Evolutionary conservation across 345 rosid species (phyloP), one percentile per base, ranked within the genome.

Genomic region (Anastatica hierochuntica): DNA sequence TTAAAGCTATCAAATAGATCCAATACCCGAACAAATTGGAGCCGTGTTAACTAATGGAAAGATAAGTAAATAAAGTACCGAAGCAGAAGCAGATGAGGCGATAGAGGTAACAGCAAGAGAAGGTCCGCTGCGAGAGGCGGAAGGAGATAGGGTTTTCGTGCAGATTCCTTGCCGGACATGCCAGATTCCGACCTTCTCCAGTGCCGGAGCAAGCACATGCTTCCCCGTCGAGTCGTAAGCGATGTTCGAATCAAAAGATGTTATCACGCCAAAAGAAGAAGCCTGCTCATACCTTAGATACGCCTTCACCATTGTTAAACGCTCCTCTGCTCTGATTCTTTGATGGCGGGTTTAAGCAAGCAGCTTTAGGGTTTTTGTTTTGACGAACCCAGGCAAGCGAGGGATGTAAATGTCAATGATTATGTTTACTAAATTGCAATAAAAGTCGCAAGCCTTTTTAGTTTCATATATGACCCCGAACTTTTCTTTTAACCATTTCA

Each of bases 141-240:
- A 60, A 62, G 90, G 84, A n/a, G 50, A 19, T 31, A 88, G 79
- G 67, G 80, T 68, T 73, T 69, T 79, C 58, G 64, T 58, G 82
- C 95, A 83, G 54, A 83, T 56, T 56, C 95, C 95, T 78, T 83
- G 90, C 0, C 97, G 95, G 36, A 83, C 88, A 46, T 92, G 94
- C 98, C 98, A 92, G 45, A 88, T 77, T 1, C 83, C 88, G 33
- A 92, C 68, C 35, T 78, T 81, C 76, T 92, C 97, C 41, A 88
- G 85, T 3, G 97, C 88, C 24, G 97, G 79, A 57, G 90, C 77
- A 18, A 89, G 60, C 10, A 92, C 66, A 72, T 83, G 77, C 69
- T 80, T 80, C 14, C 95, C 88, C 23, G 83, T 72, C 33, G 52
- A 68, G 38, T 82, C 90, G 64, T 72, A 85, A 2, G 85, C 29